Evolutionary conservation across 2,329 filamentous ascomycete species (phyloP), one percentile per base, ranked within the genome.

Genomic region (Claviceps maximensis): DNA sequence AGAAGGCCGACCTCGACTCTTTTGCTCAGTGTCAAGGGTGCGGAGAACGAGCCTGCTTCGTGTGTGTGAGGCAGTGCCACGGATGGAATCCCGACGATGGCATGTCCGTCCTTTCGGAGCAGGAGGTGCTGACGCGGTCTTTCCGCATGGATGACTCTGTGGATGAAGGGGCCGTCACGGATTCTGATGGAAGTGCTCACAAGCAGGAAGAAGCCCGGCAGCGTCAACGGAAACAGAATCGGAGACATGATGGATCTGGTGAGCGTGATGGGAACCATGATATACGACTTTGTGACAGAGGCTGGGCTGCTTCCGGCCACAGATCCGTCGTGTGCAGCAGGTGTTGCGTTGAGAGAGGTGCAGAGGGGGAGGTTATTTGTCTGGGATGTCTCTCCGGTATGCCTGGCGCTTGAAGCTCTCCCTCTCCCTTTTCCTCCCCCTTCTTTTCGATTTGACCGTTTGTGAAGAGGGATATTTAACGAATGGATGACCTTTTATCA

Each of bases 51-150:
- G 79, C 83, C 0, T 87, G 84, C 63, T 86, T 78, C 61, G 73
- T 87, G n/a, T 87, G 84, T 63, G 77, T 85, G 46, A 70, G 84
- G 27, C 71, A 79, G 58, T 87, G 84, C 59, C 69, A 75, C 13
- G 77, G 78, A 2, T 76, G 74, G 71, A 57, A 61, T 31, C 51
- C 53, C 23, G 58, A 61, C 9, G 53, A 51, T 27, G 46, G n/a
- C 25, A 42, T 47, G 59, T 56, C 49, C 31, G 42, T 60, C 8
- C 57, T 65, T 4, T 62, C 61, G 7, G 66, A 69, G 48, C 62
- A 69, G 51, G 66, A 71, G 54, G 62, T 64, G 19, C 59, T 73
- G 1, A 71, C 67, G 13, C 63, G 65, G 19, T 78, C 74, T 0
- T 75, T 77, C 50, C 69, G 69, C 17, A 79, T 79, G 76, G 63